These are phyloP conservation scores for Microbotryum scabiosae DNA, from an alignment of 1,284 basidiomycete genomes.

Conservation along the genomic window DNA sequence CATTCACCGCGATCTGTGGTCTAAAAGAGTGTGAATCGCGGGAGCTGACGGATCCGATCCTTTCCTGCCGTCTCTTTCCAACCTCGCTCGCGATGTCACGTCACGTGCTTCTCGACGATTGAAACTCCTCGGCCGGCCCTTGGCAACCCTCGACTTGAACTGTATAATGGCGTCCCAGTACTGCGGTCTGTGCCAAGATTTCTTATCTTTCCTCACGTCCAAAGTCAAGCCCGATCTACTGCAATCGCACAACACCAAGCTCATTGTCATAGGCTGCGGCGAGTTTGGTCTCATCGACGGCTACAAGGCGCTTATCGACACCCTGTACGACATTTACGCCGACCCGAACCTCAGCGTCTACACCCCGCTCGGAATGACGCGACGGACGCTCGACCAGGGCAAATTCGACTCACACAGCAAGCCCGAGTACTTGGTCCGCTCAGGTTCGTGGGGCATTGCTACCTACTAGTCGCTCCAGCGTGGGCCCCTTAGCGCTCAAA, in stretches of 20 bases:
- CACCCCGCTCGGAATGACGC: constrained; percentile 25
- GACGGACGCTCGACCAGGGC: constrained; percentile 15
- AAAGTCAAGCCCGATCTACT: constrained; percentile 46
- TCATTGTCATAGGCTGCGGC: constrained; percentile 57
- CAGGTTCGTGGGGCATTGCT: neutral
- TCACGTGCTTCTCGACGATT: neutral
- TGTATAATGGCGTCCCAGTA: neutral
- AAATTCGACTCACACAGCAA: neutral
- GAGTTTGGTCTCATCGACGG: constrained; percentile 50
- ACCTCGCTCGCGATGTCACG: constrained; percentile 9
- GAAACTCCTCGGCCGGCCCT: neutral
- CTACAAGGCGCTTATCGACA: constrained; percentile 43
- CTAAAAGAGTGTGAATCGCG: no score
- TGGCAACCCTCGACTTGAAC: neutral
- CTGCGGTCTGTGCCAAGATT: constrained; percentile 43
- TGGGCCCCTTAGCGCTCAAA: no score
- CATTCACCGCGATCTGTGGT: constrained; percentile 42
- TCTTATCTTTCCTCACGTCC: constrained; percentile 48
- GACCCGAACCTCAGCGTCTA: constrained; percentile 44
- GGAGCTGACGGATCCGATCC: constrained; percentile 42
- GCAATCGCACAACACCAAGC: constrained; percentile 36
- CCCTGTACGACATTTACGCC: constrained; percentile 46
- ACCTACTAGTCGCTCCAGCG: neutral
- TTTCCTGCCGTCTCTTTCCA: constrained; percentile 51
- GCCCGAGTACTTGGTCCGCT: constrained; percentile 17